Base-by-base conservation (phyloP, 2,329 filamentous ascomycete species). In the Stachybotrys elegans region DNA sequence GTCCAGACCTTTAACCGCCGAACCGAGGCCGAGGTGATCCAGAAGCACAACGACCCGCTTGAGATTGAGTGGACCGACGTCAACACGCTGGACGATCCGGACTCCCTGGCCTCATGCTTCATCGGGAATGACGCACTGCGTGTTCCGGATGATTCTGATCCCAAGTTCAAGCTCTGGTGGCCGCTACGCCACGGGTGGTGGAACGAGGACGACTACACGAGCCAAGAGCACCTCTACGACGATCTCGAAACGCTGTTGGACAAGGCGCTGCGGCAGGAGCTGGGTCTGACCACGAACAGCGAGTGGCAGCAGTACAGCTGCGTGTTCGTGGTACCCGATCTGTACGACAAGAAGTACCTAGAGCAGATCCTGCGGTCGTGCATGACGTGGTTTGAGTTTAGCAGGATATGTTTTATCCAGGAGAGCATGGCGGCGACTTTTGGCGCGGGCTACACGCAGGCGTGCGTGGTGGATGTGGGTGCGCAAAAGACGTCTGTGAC, bases 401-500 rank as follows among this genome's bases (percentile, higher is more conserved):
- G 81, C 50, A 83, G 86, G 44, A 83, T 96, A 40, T 94, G 88
- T 62, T 94, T 98, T 60, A 90, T 97, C 47, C 93, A 98, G 63
- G 93, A 98, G 68, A 95, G 90, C 58, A 80, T 97, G 59, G 91
- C 92, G 1, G 92, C 91, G 4, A 93, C 90, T 0, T 98, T 95
- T 61, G 93, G 93, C 12, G 93, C 92, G 4, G 93, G 93, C 7
- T 96, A 94, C 59, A 94, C 91, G 1, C 89, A 88, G 49, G 87
- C 89, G 17, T 98, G 93, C 56, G 90, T 98, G 44, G 90, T 98
- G 11, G 93, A 98, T 61, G 86, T 98, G 45, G 93, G 93, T 12
- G 92, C 93, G 1, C 90, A 97, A 61, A 98, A 98, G 75, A 97
- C 93, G 2, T 95, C 93, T 0, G 86, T 98, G 23, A 92, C 91